Evolutionary conservation across 2,329 filamentous ascomycete species (phyloP), one percentile per base, ranked within the genome.

Genomic region (Epichloe glyceriae): DNA sequence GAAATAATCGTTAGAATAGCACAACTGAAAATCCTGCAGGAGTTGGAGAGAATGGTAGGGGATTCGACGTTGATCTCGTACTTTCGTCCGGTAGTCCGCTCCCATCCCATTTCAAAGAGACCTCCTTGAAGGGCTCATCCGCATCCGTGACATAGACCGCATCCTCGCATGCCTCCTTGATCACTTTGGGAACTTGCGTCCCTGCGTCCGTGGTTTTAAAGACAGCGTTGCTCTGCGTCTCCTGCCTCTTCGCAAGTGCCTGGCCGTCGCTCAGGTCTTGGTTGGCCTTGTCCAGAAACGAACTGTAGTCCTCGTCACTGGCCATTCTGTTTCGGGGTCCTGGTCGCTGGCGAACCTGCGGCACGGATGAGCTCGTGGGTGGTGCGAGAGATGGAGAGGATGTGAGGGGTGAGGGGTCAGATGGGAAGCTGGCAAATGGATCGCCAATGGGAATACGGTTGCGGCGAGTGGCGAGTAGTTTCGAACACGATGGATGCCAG

Each of bases 251-350:
- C 26, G 37, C 49, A 19, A 14, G 46, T 10, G 50, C 51, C 45
- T 55, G 53, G 10, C 62, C 53, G 51, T 80, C 76, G 64, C 80
- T 83, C 17, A 85, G 83, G 63, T 89, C 83, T 61, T 82, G 73
- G 70, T 95, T 95, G 50, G 88, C 88, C 72, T 93, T 93, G 64
- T 93, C 78, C 52, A 96, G 74, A 64, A 96, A 95, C 53, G 84
- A 74, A 68, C 82, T 79, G 73, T 95, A 96, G 55, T 86, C 85
- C 54, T 86, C 81, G 73, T 95, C 88, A 50, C 82, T 83, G 7
- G 82, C 79, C 84, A 87, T 88, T 15, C 51, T 72, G 19, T 57
- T 22, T 30, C 17, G 34, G 11, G 6, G 17, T 15, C 15, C 34
- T 35, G 11, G 12, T 38, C n/a, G 43, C 46, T 42, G 5, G 15